Percentiles rank a stretch among this genome's conserved stretches.
phyloP scores from a whole-genome alignment of 345 rosid genomes.

The Cardiospermum halicacabum region DNA sequence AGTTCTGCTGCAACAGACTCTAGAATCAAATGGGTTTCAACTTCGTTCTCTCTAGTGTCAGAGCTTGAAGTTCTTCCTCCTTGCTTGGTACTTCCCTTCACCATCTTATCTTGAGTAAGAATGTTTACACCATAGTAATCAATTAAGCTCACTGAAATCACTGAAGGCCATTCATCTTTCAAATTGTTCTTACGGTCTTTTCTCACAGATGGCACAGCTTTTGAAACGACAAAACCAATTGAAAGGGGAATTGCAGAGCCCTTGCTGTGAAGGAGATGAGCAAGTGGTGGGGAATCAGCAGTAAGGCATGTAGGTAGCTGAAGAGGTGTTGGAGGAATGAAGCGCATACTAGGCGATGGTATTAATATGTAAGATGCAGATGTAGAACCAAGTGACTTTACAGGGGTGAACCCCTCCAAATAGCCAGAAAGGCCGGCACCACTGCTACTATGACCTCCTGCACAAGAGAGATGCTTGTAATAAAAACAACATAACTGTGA shows the following conservation, averaged over 20 bases:
- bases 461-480: constrained; percentile 7
- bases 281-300: constrained; percentile 98
- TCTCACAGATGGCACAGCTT: constrained; percentile 84
- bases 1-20: constrained; percentile 88
- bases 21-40: constrained; percentile 72
- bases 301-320: constrained; percentile 94
- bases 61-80: constrained; percentile 47
- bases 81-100: constrained; percentile 51
- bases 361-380: constrained; percentile 79
- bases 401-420: constrained; percentile 90
- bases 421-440: constrained; percentile 44
- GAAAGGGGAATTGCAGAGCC: constrained; percentile 84
- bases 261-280: constrained; percentile 98
- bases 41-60: constrained; percentile 69
- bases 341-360: constrained; percentile 95
- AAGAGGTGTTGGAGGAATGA: constrained; percentile 86
- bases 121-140: constrained; percentile 79
- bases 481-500: no score
- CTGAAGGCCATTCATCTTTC: constrained; percentile 94
- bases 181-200: constrained; percentile 59
- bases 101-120: constrained; percentile 43
- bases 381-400: constrained; percentile 82
- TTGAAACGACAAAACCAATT: constrained; percentile 87
- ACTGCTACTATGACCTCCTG: constrained; percentile 65
- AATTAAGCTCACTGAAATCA: constrained; percentile 78